phyloP scores from a whole-genome alignment of 2,329 filamentous ascomycete genomes.

The Claviceps fusiformis region DNA sequence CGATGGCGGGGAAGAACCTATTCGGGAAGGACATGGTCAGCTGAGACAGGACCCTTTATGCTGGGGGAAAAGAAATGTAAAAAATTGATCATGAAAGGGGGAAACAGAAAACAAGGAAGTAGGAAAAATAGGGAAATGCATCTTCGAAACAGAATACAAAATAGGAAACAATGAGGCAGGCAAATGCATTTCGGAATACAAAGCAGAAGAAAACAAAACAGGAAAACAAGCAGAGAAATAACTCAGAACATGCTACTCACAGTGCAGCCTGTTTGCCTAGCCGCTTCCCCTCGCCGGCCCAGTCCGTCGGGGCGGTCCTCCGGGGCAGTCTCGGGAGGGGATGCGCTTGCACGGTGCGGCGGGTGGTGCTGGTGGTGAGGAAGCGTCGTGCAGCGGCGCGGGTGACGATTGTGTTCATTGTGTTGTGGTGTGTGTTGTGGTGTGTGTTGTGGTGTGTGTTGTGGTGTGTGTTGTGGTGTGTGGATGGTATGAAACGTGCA shows the following conservation, averaged over 20 bases:
- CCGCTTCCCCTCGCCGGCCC: constrained; percentile 18
- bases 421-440: neutral
- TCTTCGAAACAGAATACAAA: too few relatives aligned
- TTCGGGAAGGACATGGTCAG: neutral
- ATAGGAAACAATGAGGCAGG: neutral
- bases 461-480: neutral
- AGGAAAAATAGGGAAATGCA: too few relatives aligned
- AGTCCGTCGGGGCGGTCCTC: constrained; percentile 17
- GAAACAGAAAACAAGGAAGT: too few relatives aligned
- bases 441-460: too few relatives aligned
- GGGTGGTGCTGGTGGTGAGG: constrained; percentile 19
- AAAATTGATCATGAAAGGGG: neutral
- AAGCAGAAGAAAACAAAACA: too few relatives aligned
- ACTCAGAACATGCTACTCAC: constrained; percentile 14
- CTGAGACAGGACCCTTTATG: neutral
- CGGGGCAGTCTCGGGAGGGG: constrained; percentile 22
- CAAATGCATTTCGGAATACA: too few relatives aligned
- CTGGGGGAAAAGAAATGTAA: neutral
- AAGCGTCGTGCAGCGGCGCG: constrained; percentile 19
- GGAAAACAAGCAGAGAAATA: too few relatives aligned
- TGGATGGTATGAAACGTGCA: too few relatives aligned
- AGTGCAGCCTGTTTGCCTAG: constrained; percentile 17
- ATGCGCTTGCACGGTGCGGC: constrained; percentile 22
- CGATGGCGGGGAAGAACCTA: constrained; percentile 23
- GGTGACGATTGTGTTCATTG: constrained; percentile 16